phyloP scores from a whole-genome alignment of 495 filamentous ascomycete genomes.

The Collariella sp. region DNA sequence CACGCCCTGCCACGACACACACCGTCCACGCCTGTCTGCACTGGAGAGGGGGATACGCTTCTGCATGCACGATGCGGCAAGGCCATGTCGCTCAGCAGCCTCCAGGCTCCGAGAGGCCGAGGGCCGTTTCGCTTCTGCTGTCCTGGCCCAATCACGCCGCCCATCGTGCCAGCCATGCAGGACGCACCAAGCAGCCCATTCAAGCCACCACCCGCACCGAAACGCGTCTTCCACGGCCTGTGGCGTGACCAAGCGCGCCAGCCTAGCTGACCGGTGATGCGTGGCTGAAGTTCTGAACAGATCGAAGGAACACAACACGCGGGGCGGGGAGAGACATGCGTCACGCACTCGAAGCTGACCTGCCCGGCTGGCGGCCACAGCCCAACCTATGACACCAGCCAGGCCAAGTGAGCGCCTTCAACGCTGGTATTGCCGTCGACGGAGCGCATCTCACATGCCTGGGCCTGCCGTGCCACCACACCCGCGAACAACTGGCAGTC shows the following conservation, averaged over 20 bases:
- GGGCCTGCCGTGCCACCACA: constrained; percentile 20
- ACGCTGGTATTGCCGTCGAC: background rate
- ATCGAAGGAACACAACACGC: no score
- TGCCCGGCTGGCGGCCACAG: background rate
- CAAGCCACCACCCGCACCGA: constrained; percentile 12
- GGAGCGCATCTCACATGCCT: background rate
- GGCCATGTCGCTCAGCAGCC: constrained; percentile 4
- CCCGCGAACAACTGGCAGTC: constrained; percentile 7
- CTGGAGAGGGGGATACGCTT: background rate
- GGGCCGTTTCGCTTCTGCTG: constrained; percentile 5
- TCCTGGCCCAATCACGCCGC: constrained; percentile 21
- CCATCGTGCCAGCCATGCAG: constrained; percentile 12
- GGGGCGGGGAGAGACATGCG: background rate
- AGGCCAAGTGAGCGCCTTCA: no score
- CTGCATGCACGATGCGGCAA: constrained; percentile 17
- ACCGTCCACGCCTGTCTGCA: constrained; percentile 7
- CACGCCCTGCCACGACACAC: constrained; percentile 15
- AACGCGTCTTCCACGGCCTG: background rate
- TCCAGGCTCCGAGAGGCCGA: constrained; percentile 1
- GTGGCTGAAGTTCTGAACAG: background rate
- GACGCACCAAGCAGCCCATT: constrained; percentile 3
- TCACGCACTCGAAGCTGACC: background rate
- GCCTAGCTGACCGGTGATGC: background rate
- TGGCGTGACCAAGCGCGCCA: constrained; percentile 12
- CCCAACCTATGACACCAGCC: no score